Conservation (phyloP, 2,329 filamentous ascomycete genomes). For the Aspergillus caelatus region DNA sequence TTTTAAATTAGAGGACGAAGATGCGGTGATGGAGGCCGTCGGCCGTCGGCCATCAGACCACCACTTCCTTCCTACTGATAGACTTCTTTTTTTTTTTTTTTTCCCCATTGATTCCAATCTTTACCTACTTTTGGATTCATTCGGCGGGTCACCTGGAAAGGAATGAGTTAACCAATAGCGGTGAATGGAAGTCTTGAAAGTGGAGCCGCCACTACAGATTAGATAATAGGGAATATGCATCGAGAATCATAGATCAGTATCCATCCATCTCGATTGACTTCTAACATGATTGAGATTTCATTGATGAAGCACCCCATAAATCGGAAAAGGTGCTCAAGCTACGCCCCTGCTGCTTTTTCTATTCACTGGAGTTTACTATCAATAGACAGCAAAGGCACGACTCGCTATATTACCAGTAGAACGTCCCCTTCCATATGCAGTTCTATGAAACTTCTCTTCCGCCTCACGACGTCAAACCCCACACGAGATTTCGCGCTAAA, state of each 20-base stretch:
- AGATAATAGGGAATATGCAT: slow-evolving; percentile 7
- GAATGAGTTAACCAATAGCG: background rate
- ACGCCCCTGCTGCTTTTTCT: background rate
- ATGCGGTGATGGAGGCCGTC: slow-evolving; percentile 12
- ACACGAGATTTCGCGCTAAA: slow-evolving; percentile 15
- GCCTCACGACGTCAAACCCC: slow-evolving; percentile 14
- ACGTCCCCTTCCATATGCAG: background rate
- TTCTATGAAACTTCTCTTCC: background rate
- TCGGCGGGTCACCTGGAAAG: slow-evolving; percentile 12
- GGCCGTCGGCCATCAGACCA: slow-evolving; percentile 9
- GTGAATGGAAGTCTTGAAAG: background rate
- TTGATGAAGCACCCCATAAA: background rate
- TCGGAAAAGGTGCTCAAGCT: background rate
- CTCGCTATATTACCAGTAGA: too few species aligned
- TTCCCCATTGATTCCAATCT: slow-evolving; percentile 10
- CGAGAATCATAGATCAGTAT: background rate
- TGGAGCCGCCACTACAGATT: slow-evolving; percentile 8
- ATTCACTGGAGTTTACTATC: background rate
- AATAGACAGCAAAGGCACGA: background rate
- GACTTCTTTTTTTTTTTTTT: slow-evolving; percentile 13
- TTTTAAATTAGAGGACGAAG: slow-evolving; percentile 1
- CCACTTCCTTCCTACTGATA: background rate
- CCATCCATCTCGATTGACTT: background rate
- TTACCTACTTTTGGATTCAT: slow-evolving; percentile 1
- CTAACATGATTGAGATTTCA: background rate